These are phyloP conservation scores for Pterula multifida DNA, from an alignment of 1,284 basidiomycete genomes.

Conservation along the genomic window DNA sequence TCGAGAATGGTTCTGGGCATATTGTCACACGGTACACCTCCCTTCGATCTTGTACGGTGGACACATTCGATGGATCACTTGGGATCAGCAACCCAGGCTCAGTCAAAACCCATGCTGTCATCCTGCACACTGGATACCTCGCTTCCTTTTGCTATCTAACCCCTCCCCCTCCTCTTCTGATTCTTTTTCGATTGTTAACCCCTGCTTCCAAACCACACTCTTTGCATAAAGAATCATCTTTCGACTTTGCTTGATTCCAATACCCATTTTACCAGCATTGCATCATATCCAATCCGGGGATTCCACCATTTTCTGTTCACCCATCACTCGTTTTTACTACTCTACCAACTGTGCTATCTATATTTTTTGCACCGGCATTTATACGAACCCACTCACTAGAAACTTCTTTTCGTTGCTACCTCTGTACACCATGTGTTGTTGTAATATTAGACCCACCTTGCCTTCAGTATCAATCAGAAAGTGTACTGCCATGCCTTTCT, in stretches of 20 bases:
- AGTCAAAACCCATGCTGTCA: too few relatives aligned
- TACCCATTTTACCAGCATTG: background rate
- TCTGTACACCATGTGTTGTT: background rate
- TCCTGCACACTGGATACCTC: too few relatives aligned
- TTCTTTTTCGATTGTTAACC: background rate
- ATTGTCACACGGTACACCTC: too few relatives aligned
- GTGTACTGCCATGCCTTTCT: background rate
- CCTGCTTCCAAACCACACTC: too few relatives aligned
- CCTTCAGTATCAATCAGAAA: background rate
- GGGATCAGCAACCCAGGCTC: too few relatives aligned
- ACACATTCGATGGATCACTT: too few relatives aligned
- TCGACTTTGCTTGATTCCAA: background rate
- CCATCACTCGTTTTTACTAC: background rate
- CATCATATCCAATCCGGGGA: background rate
- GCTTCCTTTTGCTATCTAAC: too few relatives aligned
- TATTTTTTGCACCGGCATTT: background rate
- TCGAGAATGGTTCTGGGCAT: too few relatives aligned
- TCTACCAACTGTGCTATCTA: background rate
- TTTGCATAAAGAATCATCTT: background rate
- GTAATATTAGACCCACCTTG: background rate
- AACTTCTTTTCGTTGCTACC: background rate
- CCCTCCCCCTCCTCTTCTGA: background rate
- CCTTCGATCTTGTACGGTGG: too few relatives aligned
- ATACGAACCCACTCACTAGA: background rate
- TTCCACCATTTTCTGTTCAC: background rate